Conservation (phyloP, 441 rosid genomes). For the Erodium texanum region DNA sequence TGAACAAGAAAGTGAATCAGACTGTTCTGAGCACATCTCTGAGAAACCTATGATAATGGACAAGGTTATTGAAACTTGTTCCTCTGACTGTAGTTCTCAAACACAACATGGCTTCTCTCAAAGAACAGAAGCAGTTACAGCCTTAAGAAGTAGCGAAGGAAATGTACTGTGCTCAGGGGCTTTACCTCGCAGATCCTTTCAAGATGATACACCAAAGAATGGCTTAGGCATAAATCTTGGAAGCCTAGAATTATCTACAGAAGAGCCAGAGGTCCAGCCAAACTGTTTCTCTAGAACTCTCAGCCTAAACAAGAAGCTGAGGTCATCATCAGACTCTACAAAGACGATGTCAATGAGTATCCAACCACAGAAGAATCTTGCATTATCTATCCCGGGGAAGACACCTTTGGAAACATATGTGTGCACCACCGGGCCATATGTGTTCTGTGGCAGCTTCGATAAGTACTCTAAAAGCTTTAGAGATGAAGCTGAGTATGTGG, state of each 20-base stretch:
- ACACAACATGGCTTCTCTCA: conserved; percentile 23
- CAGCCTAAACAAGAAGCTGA: conserved; percentile 26
- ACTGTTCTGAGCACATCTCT: conserved; percentile 31
- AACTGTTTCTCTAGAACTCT: conserved; percentile 37
- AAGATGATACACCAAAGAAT: conserved; percentile 22
- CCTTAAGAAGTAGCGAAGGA: conserved; percentile 68
- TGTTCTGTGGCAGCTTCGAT: conserved; percentile 19
- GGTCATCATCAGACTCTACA: conserved; percentile 18
- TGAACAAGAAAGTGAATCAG: conserved; percentile 33
- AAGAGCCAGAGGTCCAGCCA: conserved; percentile 30
- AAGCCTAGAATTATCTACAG: conserved; percentile 16
- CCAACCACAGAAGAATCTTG: conserved; percentile 30
- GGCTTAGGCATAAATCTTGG: conserved; percentile 17
- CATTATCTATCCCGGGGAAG: conserved; percentile 22
- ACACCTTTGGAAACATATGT: conserved; percentile 22
- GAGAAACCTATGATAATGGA: conserved; percentile 36
- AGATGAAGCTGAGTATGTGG: conserved; percentile 35
- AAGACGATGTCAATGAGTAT: conserved; percentile 25
- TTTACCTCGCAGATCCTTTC: conserved; percentile 34
- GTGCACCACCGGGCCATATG: conserved; percentile 19
- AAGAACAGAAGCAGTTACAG: conserved; percentile 30
- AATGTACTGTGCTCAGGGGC: conserved; percentile 51
- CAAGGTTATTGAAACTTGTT: conserved; percentile 23
- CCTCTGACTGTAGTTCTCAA: conserved; percentile 32
- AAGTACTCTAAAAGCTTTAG: conserved; percentile 15